phyloP scores from a whole-genome alignment of 2,329 filamentous ascomycete genomes.

The Ambrosiella beaveri region DNA sequence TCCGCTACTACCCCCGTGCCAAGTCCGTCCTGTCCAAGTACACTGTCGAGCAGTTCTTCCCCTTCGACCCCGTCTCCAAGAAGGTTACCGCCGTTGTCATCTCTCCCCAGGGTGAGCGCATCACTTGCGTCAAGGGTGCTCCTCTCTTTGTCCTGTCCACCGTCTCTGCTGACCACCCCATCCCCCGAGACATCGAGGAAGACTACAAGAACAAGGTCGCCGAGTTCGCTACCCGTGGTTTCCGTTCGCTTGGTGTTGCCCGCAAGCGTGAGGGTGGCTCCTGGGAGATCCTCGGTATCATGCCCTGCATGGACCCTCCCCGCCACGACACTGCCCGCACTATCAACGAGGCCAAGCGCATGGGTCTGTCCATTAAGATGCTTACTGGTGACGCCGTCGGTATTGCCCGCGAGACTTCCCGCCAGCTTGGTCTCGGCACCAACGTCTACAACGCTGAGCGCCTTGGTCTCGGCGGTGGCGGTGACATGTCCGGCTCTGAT shows the following conservation, averaged over 20 bases:
- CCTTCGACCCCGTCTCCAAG: conserved; percentile 86
- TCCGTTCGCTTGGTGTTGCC: conserved; percentile 83
- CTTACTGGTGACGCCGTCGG: conserved; percentile 87
- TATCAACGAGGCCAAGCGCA: conserved; percentile 72
- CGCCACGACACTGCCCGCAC: conserved; percentile 82
- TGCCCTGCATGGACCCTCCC: conserved; percentile 85
- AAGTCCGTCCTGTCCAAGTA: conserved; percentile 69
- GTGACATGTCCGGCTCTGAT: conserved; percentile 85
- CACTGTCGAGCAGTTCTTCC: conserved; percentile 68
- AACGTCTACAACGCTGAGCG: conserved; percentile 91
- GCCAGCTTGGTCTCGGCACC: conserved; percentile 77
- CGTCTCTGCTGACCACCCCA: conserved; percentile 67
- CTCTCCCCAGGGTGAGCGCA: conserved; percentile 66
- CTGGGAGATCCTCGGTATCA: conserved; percentile 89
- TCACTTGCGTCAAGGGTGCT: conserved; percentile 81
- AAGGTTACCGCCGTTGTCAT: conserved; percentile 75
- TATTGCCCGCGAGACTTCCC: conserved; percentile 81
- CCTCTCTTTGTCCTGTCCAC: conserved; percentile 76
- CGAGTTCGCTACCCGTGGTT: conserved; percentile 82
- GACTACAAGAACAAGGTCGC: conserved; percentile 86
- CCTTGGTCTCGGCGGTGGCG: conserved; percentile 74
- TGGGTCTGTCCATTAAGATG: conserved; percentile 90
- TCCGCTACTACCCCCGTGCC: conserved; percentile 66
- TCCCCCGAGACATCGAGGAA: conserved; percentile 59
- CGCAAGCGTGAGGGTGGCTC: conserved; percentile 66